Conservation (phyloP, 177 flowering plant genomes). For the Vitis hybrid region DNA sequence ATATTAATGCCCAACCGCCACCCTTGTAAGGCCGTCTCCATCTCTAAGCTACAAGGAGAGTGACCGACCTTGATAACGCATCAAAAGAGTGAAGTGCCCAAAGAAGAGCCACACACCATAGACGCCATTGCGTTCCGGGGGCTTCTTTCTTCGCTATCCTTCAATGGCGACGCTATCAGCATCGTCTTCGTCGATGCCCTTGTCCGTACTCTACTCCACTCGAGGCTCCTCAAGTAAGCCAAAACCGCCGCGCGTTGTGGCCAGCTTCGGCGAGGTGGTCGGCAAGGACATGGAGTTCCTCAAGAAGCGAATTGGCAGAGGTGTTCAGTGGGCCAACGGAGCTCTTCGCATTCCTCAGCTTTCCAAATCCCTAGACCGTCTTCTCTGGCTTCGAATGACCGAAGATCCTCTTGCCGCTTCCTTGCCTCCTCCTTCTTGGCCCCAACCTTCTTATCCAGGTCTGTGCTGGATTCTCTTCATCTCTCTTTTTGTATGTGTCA, state of each 20-base stretch:
- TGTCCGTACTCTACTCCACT: background rate
- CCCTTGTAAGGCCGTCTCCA: too few species aligned
- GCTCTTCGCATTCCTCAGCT: conserved; percentile 55
- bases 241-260: conserved; percentile 17
- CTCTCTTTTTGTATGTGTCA: background rate
- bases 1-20: too few species aligned
- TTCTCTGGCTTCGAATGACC: conserved; percentile 67
- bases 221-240: conserved; percentile 1
- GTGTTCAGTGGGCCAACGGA: conserved; percentile 57
- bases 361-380: conserved; percentile 52
- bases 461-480: background rate
- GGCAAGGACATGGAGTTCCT: conserved; percentile 61
- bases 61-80: too few species aligned
- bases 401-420: conserved; percentile 51
- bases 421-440: conserved; percentile 40
- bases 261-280: conserved; percentile 42
- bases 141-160: too few species aligned
- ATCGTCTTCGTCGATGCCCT: too few species aligned
- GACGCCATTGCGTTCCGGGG: too few species aligned
- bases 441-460: conserved; percentile 84
- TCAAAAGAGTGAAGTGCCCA: too few species aligned
- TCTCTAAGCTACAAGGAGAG: too few species aligned
- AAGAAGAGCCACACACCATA: too few species aligned
- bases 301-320: conserved; percentile 37
- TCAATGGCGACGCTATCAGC: too few species aligned